Evolutionary conservation across 2,329 filamentous ascomycete species (phyloP), one percentile per base, ranked within the genome.

Genomic region (Penicillium sp.): DNA sequence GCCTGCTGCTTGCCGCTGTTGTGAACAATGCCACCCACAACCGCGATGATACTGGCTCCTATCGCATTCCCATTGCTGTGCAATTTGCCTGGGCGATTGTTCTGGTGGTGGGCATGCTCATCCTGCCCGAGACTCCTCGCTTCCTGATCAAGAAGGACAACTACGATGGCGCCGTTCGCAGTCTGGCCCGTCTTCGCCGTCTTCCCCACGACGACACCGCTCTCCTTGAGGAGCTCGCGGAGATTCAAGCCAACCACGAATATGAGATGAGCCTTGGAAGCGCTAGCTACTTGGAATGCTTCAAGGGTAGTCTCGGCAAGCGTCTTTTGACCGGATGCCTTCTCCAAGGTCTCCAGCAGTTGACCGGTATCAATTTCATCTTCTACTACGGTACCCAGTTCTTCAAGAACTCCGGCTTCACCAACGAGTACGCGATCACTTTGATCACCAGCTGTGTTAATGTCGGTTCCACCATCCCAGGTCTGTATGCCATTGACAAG

Each of bases 181-280:
- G 81, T 8, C 78, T 94, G 7, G 69, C 79, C 43, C 77, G 76
- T 47, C 79, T 94, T 26, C 85, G 88, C 61, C 85, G 86, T 49
- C 83, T 61, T 32, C 52, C 90, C 70, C 76, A 83, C 38, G 66
- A 73, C 47, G 79, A 85, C 46, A 89, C 84, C 25, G 78, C 84
- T 50, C 85, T 82, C 66, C 81, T 91, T 68, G 76, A 80, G 50
- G 88, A 94, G 72, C 78, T 93, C 39, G 77, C 84, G 33, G 88
- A 94, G 73, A 88, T 95, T 58, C 78, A 90, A 53, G 88, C 88
- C 72, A 94, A 93, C 76, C 82, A 91, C 69, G 86, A 88, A 70
- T 88, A 89, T 67, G 89, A 95, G 18, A 33, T 45, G 24, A 45
- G 44, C 36, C 28, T 52, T 7, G 50, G 46, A 27, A 34, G 28